A percentile compares a stretch with the other conserved stretches of the same genome.
phyloP scores from a whole-genome alignment of 345 rosid species.

The Citrus mangshanensis region DNA sequence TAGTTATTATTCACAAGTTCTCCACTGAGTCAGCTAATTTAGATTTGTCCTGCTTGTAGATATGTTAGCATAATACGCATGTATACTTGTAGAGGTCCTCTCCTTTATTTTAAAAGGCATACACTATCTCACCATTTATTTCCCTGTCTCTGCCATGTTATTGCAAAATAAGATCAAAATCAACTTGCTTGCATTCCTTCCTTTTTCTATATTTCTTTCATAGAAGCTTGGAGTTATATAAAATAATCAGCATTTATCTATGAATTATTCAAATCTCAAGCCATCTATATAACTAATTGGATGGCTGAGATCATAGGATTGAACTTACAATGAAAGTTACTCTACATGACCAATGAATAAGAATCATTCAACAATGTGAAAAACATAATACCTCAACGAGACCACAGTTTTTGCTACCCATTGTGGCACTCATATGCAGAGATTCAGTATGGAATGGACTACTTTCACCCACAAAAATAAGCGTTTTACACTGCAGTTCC shows the following conservation, averaged over 20 bases:
- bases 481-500: constrained; percentile 45
- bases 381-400: constrained; percentile 48
- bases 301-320: not conserved
- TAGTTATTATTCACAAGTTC: not conserved
- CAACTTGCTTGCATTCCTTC: not conserved
- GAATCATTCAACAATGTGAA: not conserved
- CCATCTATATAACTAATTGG: not conserved
- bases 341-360: not conserved
- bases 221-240: not conserved
- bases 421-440: constrained; percentile 42
- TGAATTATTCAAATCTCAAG: not conserved
- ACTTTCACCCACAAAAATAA: constrained; percentile 61
- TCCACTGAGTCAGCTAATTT: not conserved
- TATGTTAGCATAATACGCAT: not conserved
- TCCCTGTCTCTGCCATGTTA: not conserved
- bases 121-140: not conserved
- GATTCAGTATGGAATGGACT: constrained; percentile 51
- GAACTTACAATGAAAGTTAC: not conserved
- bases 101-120: not conserved
- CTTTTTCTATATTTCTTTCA: not conserved
- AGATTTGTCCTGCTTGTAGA: not conserved
- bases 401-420: constrained; percentile 43
- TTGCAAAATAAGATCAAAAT: not conserved
- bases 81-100: not conserved
- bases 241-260: not conserved